These are phyloP conservation scores for Casuarina equisetifolia DNA, from an alignment of 306 rosid genomes.

Conservation along the genomic window DNA sequence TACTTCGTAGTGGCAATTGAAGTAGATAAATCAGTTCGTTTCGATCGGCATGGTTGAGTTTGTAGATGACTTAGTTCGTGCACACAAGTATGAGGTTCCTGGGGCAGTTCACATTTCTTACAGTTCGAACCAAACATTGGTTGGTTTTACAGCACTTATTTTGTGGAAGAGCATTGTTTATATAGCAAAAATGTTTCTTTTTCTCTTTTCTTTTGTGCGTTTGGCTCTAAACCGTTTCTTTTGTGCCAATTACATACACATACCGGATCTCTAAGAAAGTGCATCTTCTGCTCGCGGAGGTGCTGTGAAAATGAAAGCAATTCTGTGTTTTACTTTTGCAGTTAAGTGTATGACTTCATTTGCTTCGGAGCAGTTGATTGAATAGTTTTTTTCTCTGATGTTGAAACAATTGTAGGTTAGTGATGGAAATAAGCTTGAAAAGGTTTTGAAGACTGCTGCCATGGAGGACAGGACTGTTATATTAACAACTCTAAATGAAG, in stretches of 20 bases:
- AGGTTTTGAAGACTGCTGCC: conserved; percentile 67
- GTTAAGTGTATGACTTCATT: conserved; percentile 19
- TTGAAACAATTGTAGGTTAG: conserved; percentile 39
- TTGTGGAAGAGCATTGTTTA: no score
- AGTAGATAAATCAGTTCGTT: no score
- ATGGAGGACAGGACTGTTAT: conserved; percentile 78
- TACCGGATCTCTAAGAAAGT: conserved; percentile 1
- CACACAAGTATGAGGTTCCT: no score
- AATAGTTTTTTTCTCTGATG: conserved; percentile 25
- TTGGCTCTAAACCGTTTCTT: neutral
- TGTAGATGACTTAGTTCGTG: no score
- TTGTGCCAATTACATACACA: conserved; percentile 3
- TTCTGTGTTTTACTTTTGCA: conserved; percentile 23
- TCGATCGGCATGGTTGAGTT: no score
- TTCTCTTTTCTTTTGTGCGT: no score
- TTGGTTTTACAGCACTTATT: no score
- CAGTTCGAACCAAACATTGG: no score
- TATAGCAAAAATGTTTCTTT: no score
- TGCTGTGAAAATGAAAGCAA: conserved; percentile 21
- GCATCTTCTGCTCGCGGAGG: conserved; percentile 7
- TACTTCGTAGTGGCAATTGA: no score
- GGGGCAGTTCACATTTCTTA: no score
- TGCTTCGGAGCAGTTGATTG: conserved; percentile 3
- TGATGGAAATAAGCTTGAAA: conserved; percentile 57
- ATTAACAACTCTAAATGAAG: conserved; percentile 86